Evolutionary conservation across 768 basidiomycete genomes (phyloP).

Genomic region (Suillus variegatus): DNA sequence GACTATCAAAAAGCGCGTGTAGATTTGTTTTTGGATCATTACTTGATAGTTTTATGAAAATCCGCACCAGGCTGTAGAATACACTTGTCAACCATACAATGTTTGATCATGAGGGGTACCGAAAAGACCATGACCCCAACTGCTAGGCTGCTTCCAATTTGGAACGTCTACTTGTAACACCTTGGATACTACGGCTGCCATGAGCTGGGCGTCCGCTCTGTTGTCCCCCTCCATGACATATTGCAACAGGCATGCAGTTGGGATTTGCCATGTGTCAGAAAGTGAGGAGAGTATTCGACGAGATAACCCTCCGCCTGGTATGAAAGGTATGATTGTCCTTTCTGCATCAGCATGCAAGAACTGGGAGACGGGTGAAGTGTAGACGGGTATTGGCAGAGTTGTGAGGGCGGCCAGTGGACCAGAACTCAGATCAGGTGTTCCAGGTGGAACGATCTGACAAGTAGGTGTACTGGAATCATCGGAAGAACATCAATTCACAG

Average conservation of each 20-base stretch:
- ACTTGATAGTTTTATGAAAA: constrained; percentile 3
- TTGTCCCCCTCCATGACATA: constrained; percentile 88
- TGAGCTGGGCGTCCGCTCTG: constrained; percentile 62
- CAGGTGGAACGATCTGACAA: constrained; percentile 51
- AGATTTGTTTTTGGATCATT: constrained; percentile 7
- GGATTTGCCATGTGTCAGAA: constrained; percentile 49
- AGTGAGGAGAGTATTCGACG: constrained; percentile 64
- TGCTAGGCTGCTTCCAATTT: constrained; percentile 63
- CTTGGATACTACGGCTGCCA: constrained; percentile 56
- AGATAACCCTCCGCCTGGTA: constrained; percentile 78
- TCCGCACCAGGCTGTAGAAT: constrained; percentile 2
- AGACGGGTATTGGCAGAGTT: constrained; percentile 52
- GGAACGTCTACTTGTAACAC: constrained; percentile 41
- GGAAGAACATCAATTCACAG: neutral
- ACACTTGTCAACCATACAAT: constrained; percentile 56
- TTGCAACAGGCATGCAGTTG: constrained; percentile 62
- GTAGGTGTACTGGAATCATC: constrained; percentile 56
- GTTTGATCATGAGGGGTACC: constrained; percentile 74
- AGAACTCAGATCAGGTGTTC: constrained; percentile 44
- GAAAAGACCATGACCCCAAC: constrained; percentile 65
- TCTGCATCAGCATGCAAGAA: constrained; percentile 27
- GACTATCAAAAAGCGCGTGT: constrained; percentile 5
- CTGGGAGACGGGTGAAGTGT: constrained; percentile 50
- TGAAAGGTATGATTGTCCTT: constrained; percentile 56
- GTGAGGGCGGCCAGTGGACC: constrained; percentile 46